Percentiles rank a stretch among this genome's conserved stretches.
phyloP scores from a whole-genome alignment of 108 stramenopile genomes.

The Discostella pseudostelligera region DNA sequence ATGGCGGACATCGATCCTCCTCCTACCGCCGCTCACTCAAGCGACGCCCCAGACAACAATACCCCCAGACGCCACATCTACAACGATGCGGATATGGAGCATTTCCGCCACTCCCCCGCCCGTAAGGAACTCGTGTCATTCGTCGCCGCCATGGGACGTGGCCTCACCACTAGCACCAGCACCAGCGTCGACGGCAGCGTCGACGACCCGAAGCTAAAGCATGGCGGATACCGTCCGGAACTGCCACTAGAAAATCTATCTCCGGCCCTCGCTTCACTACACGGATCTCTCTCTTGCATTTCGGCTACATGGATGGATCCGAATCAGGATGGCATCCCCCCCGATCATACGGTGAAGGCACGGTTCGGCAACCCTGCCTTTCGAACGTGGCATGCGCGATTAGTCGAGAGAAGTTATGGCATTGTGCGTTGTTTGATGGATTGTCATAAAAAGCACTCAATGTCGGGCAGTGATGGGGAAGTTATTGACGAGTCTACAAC shows the following conservation, averaged over 20 bases:
- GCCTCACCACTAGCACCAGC: slow-evolving; percentile 42
- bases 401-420: slow-evolving; percentile 53
- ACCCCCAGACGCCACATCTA: slow-evolving; percentile 64
- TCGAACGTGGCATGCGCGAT: slow-evolving; percentile 69
- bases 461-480: background rate
- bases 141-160: slow-evolving; percentile 72
- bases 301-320: slow-evolving; percentile 53
- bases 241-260: slow-evolving; percentile 56
- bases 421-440: slow-evolving; percentile 64
- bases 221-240: slow-evolving; percentile 44
- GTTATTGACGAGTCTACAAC: slow-evolving; percentile 14
- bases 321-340: slow-evolving; percentile 64
- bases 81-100: slow-evolving; percentile 75
- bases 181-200: background rate
- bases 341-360: slow-evolving; percentile 42
- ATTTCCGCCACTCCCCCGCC: slow-evolving; percentile 57
- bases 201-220: slow-evolving; percentile 1
- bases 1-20: too few species aligned
- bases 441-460: slow-evolving; percentile 33
- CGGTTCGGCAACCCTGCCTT: slow-evolving; percentile 86
- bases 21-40: too few species aligned
- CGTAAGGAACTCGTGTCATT: slow-evolving; percentile 66
- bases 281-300: slow-evolving; percentile 68
- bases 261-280: slow-evolving; percentile 77
- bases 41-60: background rate